phyloP scores from a whole-genome alignment of 768 basidiomycete genomes.

The Psilocybe sp. region DNA sequence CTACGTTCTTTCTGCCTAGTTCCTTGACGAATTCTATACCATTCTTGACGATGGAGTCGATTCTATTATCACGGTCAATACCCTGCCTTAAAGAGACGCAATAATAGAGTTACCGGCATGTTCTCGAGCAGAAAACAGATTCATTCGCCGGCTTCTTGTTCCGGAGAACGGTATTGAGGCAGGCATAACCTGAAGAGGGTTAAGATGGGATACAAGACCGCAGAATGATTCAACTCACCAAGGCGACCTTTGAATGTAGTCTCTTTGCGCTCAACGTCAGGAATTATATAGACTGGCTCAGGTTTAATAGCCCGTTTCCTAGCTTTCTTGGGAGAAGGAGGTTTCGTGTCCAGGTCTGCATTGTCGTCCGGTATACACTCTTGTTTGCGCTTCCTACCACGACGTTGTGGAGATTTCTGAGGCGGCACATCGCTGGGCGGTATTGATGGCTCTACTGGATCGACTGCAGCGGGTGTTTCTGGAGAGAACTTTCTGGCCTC shows the following conservation, averaged over 20 bases:
- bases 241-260: slow-evolving; percentile 71
- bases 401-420: no score
- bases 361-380: background rate
- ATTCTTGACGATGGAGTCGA: slow-evolving; percentile 76
- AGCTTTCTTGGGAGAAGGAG: slow-evolving; percentile 2
- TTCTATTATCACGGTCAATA: slow-evolving; percentile 34
- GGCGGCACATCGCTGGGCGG: no score
- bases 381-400: background rate
- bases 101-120: slow-evolving; percentile 43
- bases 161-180: slow-evolving; percentile 81
- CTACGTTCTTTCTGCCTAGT: slow-evolving; percentile 70
- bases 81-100: background rate
- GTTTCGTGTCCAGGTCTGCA: background rate
- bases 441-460: no score
- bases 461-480: no score
- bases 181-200: slow-evolving; percentile 63
- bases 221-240: slow-evolving; percentile 28
- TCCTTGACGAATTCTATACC: slow-evolving; percentile 83
- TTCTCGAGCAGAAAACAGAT: slow-evolving; percentile 73
- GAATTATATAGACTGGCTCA: slow-evolving; percentile 66
- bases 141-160: slow-evolving; percentile 61
- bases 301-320: slow-evolving; percentile 27
- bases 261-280: slow-evolving; percentile 61
- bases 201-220: background rate
- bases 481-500: no score